Base-by-base conservation (phyloP, 805 yeast genomes). In the Vanderwaltozyma tropicalis region DNA sequence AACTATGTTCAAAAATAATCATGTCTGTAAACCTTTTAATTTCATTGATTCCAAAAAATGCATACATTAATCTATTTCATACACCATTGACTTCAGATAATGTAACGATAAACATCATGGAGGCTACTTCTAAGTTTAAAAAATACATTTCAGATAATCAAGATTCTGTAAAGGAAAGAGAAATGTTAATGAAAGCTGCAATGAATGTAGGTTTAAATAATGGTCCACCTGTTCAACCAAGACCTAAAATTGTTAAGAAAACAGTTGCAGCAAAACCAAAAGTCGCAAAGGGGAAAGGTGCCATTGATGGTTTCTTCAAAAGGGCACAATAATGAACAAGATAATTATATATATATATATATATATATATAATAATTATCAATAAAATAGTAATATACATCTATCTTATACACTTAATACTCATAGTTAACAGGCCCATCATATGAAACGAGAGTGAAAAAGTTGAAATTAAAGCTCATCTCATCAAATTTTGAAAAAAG, bases 271-370 rank as follows among this genome's bases (percentile, higher is more conserved):
- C 61, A 49, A 60, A 56, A 32, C 57, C 55, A 21, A 67, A 65
- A 41, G 75, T 74, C 2, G 74, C 73, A 1, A 63, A 65, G 1
- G 80, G 80, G 1, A 72, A 64, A 46, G 87, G 92, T 1, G 84
- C 86, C 1, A 60, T 81, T 20, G 89, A 81, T 50, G 71, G 74
- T 37, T 78, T 81, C 46, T 80, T 78, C 55, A 74, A 68, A 45
- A 71, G 62, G 44, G n/a, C 33, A 11, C 62, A 59, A 34, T 52
- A 46, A 37, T 9, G 9, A 28, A 28, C 18, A 14, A 28, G 8
- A 28, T 15, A 11, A 28, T 14, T 8, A 5, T 17, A 15, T 28
- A 16, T 5, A 11, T 24, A 24, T 24, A 21, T 21, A 21, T 10
- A 7, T 7, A 7, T 21, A 21, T 21, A 21, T 21, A 21, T 10